These are phyloP conservation scores for Neurospora crassa DNA, from an alignment of 2,329 filamentous ascomycete species.

Conservation along the genomic window DNA sequence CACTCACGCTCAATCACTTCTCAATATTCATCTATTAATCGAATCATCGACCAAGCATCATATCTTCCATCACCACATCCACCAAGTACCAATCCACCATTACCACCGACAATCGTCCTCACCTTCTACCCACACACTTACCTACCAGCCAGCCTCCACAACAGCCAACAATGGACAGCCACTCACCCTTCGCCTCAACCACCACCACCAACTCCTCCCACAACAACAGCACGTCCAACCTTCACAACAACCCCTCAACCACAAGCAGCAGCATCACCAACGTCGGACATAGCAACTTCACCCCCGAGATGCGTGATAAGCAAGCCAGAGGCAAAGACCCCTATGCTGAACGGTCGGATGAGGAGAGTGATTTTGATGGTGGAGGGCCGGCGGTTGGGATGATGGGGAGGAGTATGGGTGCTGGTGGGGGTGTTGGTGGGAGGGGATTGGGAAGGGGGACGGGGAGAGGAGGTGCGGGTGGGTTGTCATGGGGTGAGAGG, in stretches of 20 bases:
- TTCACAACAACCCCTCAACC: not conserved
- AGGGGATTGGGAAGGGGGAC: not conserved
- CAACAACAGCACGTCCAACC: not conserved
- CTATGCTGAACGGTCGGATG: conserved; percentile 29
- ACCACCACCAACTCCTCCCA: not conserved
- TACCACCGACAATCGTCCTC: not conserved
- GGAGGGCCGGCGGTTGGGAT: not conserved
- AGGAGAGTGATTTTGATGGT: conserved; percentile 22
- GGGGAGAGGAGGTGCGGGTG: not conserved
- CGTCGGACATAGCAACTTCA: conserved; percentile 25
- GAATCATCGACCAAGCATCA: not conserved
- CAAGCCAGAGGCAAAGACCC: conserved; percentile 51
- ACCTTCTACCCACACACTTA: not conserved
- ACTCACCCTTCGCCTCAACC: not conserved
- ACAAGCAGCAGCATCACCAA: not conserved
- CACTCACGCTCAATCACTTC: not conserved
- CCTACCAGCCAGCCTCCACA: not conserved
- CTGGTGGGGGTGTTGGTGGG: not conserved
- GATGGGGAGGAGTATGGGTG: not conserved
- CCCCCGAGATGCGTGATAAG: conserved; percentile 43
- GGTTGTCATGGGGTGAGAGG: not conserved
- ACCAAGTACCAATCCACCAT: not conserved
- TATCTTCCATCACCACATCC: not conserved
- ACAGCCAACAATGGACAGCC: not conserved
- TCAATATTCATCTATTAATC: not conserved